Evolutionary conservation across 768 basidiomycete species (phyloP), one percentile per base, ranked within the genome.

Genomic region (Naganishia randhawae): DNA sequence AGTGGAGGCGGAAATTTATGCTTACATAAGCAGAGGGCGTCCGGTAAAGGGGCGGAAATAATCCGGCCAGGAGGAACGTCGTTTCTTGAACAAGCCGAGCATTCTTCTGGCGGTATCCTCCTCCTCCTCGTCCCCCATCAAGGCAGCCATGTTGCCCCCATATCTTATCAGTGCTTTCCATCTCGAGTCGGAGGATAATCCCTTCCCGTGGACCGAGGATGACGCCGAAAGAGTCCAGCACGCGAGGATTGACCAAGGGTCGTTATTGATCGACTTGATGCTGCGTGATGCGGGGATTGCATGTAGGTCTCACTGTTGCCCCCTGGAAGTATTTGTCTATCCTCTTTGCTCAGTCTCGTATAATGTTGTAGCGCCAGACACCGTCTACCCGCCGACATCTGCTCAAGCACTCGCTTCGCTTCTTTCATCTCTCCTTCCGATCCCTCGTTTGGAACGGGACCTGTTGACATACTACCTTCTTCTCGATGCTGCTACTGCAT

Each of bases 381-480:
- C 10, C 13, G 37, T 41, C 5, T 61, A 61, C 41, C 57, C 57
- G 25, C 57, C 57, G 33, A 61, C 57, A 19, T 22, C 37, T 11
- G 37, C 19, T 22, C 35, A 61, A 4, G n/a, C 27, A 1, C 17
- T 61, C 17, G 4, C 37, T 10, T 22, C 37, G 9, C 35, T 61
- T 22, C 22, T 41, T 3, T 22, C 41, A 22, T 35, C 29, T 22
- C 57, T 61, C 22, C 22, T 25, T 25, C 22, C 22, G 37, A 39
- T 29, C 7, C 57, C 57, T n/a, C 57, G 57, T 25, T 25, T 61
- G 9, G 35, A 61, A n/a, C 37, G 37, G 7, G 57, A 61, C 33
- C 27, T 61, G 25, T 25, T 61, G 35, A 39, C 57, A 13, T 61
- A 61, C 27, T 61, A 61, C 25, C 57, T 61, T 39, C 3, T 61